phyloP scores from a whole-genome alignment of 2,329 filamentous ascomycete species.

The Alternaria triticina region DNA sequence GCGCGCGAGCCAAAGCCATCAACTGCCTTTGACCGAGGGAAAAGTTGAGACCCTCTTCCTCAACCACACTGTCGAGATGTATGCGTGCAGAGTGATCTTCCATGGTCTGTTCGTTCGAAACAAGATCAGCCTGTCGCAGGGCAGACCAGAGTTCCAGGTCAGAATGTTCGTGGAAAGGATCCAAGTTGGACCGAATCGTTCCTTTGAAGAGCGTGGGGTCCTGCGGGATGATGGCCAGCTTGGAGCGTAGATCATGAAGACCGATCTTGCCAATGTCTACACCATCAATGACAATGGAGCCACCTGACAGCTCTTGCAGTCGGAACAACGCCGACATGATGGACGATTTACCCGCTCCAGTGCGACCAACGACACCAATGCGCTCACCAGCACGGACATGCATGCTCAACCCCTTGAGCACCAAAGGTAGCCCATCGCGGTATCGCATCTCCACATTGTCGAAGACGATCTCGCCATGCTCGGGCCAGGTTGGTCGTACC shows the following conservation, averaged over 20 bases:
- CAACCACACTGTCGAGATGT: slow-evolving; percentile 82
- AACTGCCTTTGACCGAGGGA: slow-evolving; percentile 77
- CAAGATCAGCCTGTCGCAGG: slow-evolving; percentile 76
- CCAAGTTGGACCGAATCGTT: slow-evolving; percentile 79
- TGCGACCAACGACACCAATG: slow-evolving; percentile 81
- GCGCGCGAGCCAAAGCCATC: slow-evolving; percentile 89
- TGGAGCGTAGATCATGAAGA: slow-evolving; percentile 75
- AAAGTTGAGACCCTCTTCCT: slow-evolving; percentile 96
- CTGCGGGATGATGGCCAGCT: slow-evolving; percentile 82
- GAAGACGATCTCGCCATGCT: slow-evolving; percentile 72
- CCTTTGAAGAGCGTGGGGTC: slow-evolving; percentile 84
- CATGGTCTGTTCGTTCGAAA: slow-evolving; percentile 57
- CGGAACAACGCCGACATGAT: slow-evolving; percentile 86
- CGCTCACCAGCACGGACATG: slow-evolving; percentile 77
- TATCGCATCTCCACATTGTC: slow-evolving; percentile 61
- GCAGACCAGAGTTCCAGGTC: slow-evolving; percentile 81
- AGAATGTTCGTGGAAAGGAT: slow-evolving; percentile 79
- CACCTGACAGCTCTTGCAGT: slow-evolving; percentile 60
- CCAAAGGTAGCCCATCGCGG: slow-evolving; percentile 56
- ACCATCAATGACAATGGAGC: slow-evolving; percentile 57
- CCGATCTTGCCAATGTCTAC: slow-evolving; percentile 72
- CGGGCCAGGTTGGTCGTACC: slow-evolving; percentile 79
- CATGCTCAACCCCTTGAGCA: slow-evolving; percentile 62
- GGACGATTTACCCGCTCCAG: slow-evolving; percentile 81
- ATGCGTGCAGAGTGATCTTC: slow-evolving; percentile 65